Evolutionary conservation across 1,139 yeast genomes (phyloP).

Genomic region (Zygosaccharomyces sapae): DNA sequence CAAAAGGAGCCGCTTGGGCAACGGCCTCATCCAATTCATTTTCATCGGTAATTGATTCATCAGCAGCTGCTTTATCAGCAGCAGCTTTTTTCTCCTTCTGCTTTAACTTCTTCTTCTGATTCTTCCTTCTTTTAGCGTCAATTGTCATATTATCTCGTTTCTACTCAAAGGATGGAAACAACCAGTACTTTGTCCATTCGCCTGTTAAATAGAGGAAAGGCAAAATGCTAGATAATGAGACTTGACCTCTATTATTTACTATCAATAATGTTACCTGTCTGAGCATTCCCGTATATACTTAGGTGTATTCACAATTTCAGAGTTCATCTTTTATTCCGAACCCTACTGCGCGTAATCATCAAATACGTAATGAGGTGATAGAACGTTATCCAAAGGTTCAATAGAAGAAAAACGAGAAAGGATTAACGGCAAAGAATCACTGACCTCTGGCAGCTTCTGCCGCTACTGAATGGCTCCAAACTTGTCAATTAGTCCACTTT

Average conservation of each 20-base stretch:
- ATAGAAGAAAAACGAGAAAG: too few species aligned
- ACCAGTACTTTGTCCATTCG: constrained; percentile 1
- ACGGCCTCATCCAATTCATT: constrained; percentile 7
- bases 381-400: not conserved
- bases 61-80: constrained; percentile 9
- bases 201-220: not conserved
- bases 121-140: constrained; percentile 32
- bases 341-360: not conserved
- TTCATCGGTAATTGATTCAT: constrained; percentile 6
- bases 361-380: not conserved
- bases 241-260: not conserved
- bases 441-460: too few species aligned
- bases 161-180: constrained; percentile 4
- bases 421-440: too few species aligned
- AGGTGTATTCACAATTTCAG: not conserved
- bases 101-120: constrained; percentile 35
- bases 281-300: not conserved
- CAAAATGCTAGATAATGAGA: not conserved
- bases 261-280: not conserved
- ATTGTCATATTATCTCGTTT: constrained; percentile 12
- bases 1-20: constrained; percentile 1
- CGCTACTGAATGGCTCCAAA: too few species aligned
- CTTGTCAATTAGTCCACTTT: too few species aligned
- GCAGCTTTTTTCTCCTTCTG: constrained; percentile 33
- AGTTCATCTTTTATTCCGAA: constrained; percentile 4